These are phyloP conservation scores for Quercus rubra DNA, from an alignment of 306 rosid species.

Conservation along the genomic window DNA sequence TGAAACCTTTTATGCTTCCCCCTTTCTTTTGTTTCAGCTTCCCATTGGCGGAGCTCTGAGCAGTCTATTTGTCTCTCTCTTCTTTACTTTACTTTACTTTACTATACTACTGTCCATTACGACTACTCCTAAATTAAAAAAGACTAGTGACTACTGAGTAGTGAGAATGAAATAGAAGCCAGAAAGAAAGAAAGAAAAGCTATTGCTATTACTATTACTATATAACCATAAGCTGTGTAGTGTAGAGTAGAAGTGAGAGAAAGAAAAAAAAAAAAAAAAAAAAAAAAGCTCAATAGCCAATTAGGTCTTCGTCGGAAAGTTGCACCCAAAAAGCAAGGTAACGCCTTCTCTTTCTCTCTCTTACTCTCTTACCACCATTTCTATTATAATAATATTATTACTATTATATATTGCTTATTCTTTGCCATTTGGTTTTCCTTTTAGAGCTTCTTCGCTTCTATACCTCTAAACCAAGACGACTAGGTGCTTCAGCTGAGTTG, in stretches of 20 bases:
- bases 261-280: background rate
- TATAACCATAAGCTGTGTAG: too few relatives aligned
- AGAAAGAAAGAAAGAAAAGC: slow-evolving; percentile 26
- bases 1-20: background rate
- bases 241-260: slow-evolving; percentile 13
- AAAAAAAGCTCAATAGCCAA: slow-evolving; percentile 24
- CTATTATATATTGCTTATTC: background rate
- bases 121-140: too few relatives aligned
- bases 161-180: background rate
- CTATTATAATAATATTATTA: slow-evolving; percentile 39
- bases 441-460: slow-evolving; percentile 1
- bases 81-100: background rate
- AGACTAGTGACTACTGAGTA: too few relatives aligned
- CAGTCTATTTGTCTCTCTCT: slow-evolving; percentile 47
- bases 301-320: slow-evolving; percentile 76
- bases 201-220: too few relatives aligned
- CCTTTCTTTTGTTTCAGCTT: slow-evolving; percentile 21
- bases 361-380: slow-evolving; percentile 32
- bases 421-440: slow-evolving; percentile 23
- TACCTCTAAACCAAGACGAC: too few relatives aligned
- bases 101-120: too few relatives aligned
- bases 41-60: slow-evolving; percentile 51
- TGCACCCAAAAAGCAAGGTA: slow-evolving; percentile 46
- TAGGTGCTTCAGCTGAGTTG: too few relatives aligned
- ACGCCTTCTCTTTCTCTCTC: slow-evolving; percentile 19